Conservation (phyloP, 306 rosid genomes). For the Gastrolobium bilobum region DNA sequence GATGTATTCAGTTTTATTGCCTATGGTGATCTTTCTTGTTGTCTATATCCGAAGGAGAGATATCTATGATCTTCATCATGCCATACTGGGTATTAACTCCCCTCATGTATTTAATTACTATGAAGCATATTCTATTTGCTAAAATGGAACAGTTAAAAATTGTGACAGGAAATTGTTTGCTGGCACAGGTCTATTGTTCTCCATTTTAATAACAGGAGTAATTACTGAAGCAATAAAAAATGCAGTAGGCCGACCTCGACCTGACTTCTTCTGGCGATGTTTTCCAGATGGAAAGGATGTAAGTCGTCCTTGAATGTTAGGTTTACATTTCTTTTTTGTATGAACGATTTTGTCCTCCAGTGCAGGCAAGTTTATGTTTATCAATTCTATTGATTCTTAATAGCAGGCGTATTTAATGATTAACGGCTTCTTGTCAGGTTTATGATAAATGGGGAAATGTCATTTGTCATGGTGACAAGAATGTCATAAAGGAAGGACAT, state of each 20-base stretch:
- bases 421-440: conserved; percentile 59
- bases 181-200: conserved; percentile 76
- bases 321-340: conserved; percentile 13
- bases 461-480: conserved; percentile 74
- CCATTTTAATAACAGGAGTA: conserved; percentile 74
- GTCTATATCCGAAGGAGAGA: conserved; percentile 81
- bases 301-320: conserved; percentile 49
- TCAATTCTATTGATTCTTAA: conserved; percentile 15
- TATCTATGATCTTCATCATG: conserved; percentile 93
- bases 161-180: conserved; percentile 47
- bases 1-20: conserved; percentile 78
- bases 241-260: conserved; percentile 97
- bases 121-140: conserved; percentile 35
- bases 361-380: not conserved
- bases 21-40: conserved; percentile 68
- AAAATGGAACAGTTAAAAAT: conserved; percentile 16
- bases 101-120: not conserved
- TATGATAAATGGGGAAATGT: conserved; percentile 82
- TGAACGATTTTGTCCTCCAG: conserved; percentile 18
- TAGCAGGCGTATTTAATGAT: conserved; percentile 14
- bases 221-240: conserved; percentile 81
- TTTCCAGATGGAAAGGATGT: conserved; percentile 98
- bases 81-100: conserved; percentile 73
- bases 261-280: conserved; percentile 96
- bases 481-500: conserved; percentile 82